Conservation (phyloP, 257 asterid species). For the Oldenlandia corymbosa region DNA sequence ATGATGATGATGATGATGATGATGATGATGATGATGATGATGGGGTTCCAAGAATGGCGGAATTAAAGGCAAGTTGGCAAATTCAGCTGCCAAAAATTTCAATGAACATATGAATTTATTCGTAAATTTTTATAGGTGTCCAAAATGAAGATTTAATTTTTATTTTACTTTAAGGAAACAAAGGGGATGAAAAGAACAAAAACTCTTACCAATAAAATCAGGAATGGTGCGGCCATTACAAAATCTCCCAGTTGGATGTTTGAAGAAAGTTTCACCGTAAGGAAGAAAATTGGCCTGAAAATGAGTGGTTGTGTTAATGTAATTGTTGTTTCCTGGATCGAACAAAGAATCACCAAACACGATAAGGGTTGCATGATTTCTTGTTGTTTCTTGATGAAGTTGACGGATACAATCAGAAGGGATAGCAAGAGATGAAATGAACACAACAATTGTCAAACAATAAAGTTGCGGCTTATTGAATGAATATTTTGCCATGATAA, state of each 20-base stretch:
- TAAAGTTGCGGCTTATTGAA: too few species aligned
- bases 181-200: not conserved
- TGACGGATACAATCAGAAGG: not conserved
- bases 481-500: too few species aligned
- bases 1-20: conserved; percentile 22
- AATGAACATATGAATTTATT: too few species aligned
- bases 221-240: conserved; percentile 61
- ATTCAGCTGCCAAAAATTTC: conserved; percentile 36
- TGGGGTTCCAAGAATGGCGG: conserved; percentile 34
- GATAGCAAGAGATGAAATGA: too few species aligned
- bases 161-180: too few species aligned
- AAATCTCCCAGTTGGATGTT: conserved; percentile 57
- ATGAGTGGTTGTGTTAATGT: conserved; percentile 50
- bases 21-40: too few species aligned
- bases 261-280: conserved; percentile 46
- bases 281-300: conserved; percentile 61
- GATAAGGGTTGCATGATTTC: conserved; percentile 22
- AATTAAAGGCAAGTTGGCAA: conserved; percentile 40
- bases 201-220: conserved; percentile 41
- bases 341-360: conserved; percentile 56
- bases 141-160: too few species aligned
- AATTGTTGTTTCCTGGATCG: conserved; percentile 66
- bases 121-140: too few species aligned
- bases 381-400: not conserved
- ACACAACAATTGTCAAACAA: too few species aligned